A percentile compares a stretch with the other conserved stretches of the same genome.
Conservation (phyloP, 164 flowering plant species). For the Magnolia changhungtana region DNA sequence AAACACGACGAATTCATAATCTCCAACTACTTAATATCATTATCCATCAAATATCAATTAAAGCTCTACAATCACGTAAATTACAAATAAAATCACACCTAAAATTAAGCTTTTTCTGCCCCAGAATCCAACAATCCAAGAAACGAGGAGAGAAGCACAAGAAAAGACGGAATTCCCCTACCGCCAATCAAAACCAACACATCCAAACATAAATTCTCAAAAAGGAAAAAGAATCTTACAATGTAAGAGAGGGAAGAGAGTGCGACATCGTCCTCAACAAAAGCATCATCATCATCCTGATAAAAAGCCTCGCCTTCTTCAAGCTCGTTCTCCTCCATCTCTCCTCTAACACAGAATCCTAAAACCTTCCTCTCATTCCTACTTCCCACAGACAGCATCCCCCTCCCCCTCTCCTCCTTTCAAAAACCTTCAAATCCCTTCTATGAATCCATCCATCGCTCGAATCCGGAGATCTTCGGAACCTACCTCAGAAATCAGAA, state of each 20-base stretch:
- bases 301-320: slow-evolving; percentile 95
- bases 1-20: too few species aligned
- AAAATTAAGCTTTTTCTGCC: neutral
- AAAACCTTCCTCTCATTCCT: slow-evolving; percentile 67
- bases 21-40: too few species aligned
- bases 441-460: slow-evolving; percentile 7
- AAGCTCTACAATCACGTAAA: neutral
- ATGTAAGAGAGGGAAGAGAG: slow-evolving; percentile 72
- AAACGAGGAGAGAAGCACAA: neutral
- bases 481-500: slow-evolving; percentile 27
- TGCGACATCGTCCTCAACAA: slow-evolving; percentile 52
- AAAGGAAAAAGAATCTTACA: slow-evolving; percentile 38
- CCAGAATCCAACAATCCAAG: neutral
- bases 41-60: too few species aligned
- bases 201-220: neutral
- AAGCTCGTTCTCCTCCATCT: slow-evolving; percentile 82
- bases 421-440: slow-evolving; percentile 19
- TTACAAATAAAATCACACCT: neutral
- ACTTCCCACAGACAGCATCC: slow-evolving; percentile 67
- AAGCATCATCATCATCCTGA: slow-evolving; percentile 37
- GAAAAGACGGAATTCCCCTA: neutral
- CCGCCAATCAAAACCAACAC: neutral
- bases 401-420: slow-evolving; percentile 9
- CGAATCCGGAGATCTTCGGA: slow-evolving; percentile 12
- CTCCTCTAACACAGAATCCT: slow-evolving; percentile 45